phyloP scores from a whole-genome alignment of 768 basidiomycete genomes.

The Butyriboletus loyo region DNA sequence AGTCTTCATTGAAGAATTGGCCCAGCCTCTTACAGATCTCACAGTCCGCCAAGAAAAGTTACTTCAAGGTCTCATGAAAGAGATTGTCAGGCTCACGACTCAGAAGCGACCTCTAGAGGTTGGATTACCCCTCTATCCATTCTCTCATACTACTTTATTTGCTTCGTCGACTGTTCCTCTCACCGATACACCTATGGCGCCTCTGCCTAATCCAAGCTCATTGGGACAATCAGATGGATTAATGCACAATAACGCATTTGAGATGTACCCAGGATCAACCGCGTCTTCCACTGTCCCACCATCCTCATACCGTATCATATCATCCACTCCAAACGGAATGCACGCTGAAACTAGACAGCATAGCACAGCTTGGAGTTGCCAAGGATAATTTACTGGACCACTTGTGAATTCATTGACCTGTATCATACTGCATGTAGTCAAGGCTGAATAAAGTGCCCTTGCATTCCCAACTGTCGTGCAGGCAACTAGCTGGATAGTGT shows the following conservation, averaged over 20 bases:
- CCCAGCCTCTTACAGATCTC: slow-evolving; percentile 6
- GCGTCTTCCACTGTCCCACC: background rate
- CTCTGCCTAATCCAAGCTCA: slow-evolving; percentile 26
- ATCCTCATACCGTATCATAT: slow-evolving; percentile 2
- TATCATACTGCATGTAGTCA: slow-evolving; percentile 4
- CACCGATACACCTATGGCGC: slow-evolving; percentile 28
- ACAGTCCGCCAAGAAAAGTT: slow-evolving; percentile 80
- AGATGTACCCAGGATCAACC: slow-evolving; percentile 6
- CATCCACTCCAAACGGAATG: slow-evolving; percentile 8
- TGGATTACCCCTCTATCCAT: slow-evolving; percentile 77
- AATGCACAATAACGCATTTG: slow-evolving; percentile 3
- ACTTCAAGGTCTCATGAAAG: slow-evolving; percentile 79
- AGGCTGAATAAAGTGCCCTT: background rate
- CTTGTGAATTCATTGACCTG: slow-evolving; percentile 2
- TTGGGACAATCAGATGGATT: slow-evolving; percentile 5
- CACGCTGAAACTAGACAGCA: slow-evolving; percentile 3
- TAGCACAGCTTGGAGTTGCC: slow-evolving; percentile 6
- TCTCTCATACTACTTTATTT: slow-evolving; percentile 68
- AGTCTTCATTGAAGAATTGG: slow-evolving; percentile 28
- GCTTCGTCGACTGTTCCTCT: slow-evolving; percentile 42
- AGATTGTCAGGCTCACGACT: slow-evolving; percentile 78
- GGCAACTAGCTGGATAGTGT: background rate
- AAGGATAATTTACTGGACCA: slow-evolving; percentile 3
- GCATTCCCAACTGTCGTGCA: background rate
- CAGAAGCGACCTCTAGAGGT: slow-evolving; percentile 80